phyloP scores from a whole-genome alignment of 225 moss, liverwort and hornwort species.

The Pseudoscleropodium purum region DNA sequence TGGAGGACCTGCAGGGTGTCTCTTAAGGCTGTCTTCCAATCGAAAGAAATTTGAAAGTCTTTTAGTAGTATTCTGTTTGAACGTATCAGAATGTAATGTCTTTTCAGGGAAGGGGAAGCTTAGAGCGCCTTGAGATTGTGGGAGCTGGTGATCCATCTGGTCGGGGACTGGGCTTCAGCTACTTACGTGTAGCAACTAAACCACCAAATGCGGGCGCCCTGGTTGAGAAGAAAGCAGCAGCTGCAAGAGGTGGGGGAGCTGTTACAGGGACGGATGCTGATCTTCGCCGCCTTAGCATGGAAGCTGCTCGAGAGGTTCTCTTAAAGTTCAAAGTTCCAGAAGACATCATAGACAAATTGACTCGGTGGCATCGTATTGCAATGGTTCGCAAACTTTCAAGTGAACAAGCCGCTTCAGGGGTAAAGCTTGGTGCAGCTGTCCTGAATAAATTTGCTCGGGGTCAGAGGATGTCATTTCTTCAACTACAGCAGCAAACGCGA shows the following conservation, averaged over 20 bases:
- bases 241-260: conserved; percentile 98
- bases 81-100: neutral
- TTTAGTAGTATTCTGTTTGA: neutral
- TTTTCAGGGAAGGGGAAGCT: conserved; percentile 78
- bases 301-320: conserved; percentile 96
- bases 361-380: conserved; percentile 99
- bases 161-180: conserved; percentile 95
- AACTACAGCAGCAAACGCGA: conserved; percentile 96
- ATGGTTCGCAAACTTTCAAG: conserved; percentile 97
- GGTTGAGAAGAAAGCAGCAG: conserved; percentile 98
- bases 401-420: conserved; percentile 97
- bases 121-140: conserved; percentile 96
- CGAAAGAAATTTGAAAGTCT: neutral
- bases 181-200: conserved; percentile 90
- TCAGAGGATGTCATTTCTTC: conserved; percentile 96
- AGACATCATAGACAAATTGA: conserved; percentile 74
- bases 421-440: conserved; percentile 90
- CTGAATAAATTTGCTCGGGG: conserved; percentile 97
- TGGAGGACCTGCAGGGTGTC: neutral
- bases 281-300: conserved; percentile 99
- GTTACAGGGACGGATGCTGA: conserved; percentile 99
- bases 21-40: neutral
- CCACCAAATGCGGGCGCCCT: conserved; percentile 94
- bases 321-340: conserved; percentile 95
- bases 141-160: conserved; percentile 98